These are phyloP conservation scores for Flammula alnicola DNA, from an alignment of 1,284 basidiomycete species.

Conservation along the genomic window DNA sequence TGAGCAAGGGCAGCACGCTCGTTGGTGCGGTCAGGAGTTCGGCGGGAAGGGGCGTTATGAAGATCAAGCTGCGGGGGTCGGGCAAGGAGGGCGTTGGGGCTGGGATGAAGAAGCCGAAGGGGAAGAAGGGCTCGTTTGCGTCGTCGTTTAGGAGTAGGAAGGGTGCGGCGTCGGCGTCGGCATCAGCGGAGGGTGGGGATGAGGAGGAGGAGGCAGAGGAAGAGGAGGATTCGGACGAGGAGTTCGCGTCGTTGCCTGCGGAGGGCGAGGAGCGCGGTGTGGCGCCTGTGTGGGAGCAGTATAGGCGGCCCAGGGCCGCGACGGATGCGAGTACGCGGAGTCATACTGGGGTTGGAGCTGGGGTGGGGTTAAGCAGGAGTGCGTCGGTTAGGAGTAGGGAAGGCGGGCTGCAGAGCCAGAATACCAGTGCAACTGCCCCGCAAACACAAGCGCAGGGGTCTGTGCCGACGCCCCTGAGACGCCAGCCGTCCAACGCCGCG, in stretches of 20 bases:
- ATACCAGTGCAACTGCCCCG: too few relatives aligned
- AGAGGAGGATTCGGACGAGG: conserved; percentile 24
- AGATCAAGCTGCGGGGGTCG: conserved; percentile 8
- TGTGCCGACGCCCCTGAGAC: neutral
- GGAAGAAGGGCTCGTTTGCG: too few relatives aligned
- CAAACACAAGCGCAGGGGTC: too few relatives aligned
- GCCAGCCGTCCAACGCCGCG: neutral
- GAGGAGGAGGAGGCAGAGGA: conserved; percentile 7
- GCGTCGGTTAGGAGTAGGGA: too few relatives aligned
- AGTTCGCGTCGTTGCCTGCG: conserved; percentile 22
- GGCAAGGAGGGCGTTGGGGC: conserved; percentile 5
- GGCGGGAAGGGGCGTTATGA: conserved; percentile 13
- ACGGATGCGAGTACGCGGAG: conserved; percentile 14
- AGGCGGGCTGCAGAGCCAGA: too few relatives aligned
- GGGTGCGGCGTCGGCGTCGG: neutral
- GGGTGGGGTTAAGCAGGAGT: conserved; percentile 1
- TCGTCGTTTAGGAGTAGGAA: conserved; percentile 7
- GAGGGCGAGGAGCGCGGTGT: conserved; percentile 10
- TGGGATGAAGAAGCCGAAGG: conserved; percentile 3
- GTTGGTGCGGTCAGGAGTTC: conserved; percentile 20
- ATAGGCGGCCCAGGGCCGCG: conserved; percentile 20
- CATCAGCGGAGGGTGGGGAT: conserved; percentile 2
- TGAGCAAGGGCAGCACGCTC: conserved; percentile 10
- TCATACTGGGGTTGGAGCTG: neutral
- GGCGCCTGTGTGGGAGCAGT: conserved; percentile 24